Conservation (phyloP, 805 yeast genomes). For the Millerago galiae region DNA sequence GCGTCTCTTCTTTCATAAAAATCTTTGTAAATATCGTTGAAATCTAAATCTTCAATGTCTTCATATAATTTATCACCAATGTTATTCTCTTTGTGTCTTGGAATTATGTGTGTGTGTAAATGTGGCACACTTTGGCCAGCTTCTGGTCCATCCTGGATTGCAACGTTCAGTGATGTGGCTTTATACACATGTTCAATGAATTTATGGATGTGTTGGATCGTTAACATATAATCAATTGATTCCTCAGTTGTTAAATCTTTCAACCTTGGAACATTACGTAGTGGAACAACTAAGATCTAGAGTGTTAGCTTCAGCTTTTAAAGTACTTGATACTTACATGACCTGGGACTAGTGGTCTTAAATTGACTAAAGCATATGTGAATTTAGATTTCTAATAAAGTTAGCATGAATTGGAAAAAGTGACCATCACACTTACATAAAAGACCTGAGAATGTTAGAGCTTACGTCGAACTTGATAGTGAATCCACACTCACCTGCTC, state of each 20-base stretch:
- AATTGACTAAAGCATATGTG: slow-evolving; percentile 81
- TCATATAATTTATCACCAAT: slow-evolving; percentile 70
- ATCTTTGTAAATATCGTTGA: slow-evolving; percentile 26
- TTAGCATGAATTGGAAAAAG: too few relatives aligned
- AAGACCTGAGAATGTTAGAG: slow-evolving; percentile 15
- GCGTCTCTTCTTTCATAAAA: slow-evolving; percentile 26
- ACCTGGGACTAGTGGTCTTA: slow-evolving; percentile 91
- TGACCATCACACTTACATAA: slow-evolving; percentile 14
- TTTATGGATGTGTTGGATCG: slow-evolving; percentile 64
- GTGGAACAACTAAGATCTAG: slow-evolving; percentile 67
- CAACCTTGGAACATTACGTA: slow-evolving; percentile 59
- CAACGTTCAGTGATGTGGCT: slow-evolving; percentile 81
- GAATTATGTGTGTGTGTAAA: slow-evolving; percentile 89
- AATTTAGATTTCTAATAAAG: slow-evolving; percentile 45
- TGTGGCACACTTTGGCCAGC: slow-evolving; percentile 98
- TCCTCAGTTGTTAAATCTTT: slow-evolving; percentile 70
- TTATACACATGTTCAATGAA: slow-evolving; percentile 62
- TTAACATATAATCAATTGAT: slow-evolving; percentile 65
- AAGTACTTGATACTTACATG: slow-evolving; percentile 54
- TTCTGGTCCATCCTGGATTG: slow-evolving; percentile 94
- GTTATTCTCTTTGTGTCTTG: slow-evolving; percentile 55
- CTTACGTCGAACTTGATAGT: too few relatives aligned
- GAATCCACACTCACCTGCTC: slow-evolving; percentile 45
- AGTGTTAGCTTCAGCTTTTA: too few relatives aligned
- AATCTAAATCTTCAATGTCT: slow-evolving; percentile 52